Evolutionary conservation across 1,139 yeast genomes (phyloP), one percentile per base, ranked within the genome.

Genomic region (Nadsonia commutata): DNA sequence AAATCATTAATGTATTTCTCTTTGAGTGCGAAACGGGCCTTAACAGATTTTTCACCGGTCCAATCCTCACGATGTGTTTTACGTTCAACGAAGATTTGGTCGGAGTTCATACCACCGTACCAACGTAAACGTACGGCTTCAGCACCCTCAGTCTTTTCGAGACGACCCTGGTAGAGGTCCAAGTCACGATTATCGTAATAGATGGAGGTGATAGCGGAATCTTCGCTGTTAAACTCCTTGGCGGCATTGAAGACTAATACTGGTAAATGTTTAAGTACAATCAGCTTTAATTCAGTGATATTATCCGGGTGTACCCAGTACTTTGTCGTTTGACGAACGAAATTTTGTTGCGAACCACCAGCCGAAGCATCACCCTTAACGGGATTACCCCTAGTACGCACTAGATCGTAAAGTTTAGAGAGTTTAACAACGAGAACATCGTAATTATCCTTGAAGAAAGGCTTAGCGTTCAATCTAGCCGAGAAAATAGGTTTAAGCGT

Each of bases 251-350:
- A 90, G 36, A 90, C 98, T 52, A 90, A 72, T 31, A 90, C 98
- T 1, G 98, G 98, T 56, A 90, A 71, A 64, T 90, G 98, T 65
- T 90, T 88, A 60, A 90, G 72, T 51, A 90, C 80, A 52, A 86
- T 82, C 58, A 90, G 73, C 66, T 90, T 90, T 63, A 90, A 74
- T 65, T 90, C 98, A n/a, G 98, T 90, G 58, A 90, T 88, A 62
- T 90, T 90, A 64, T 90, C 98, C 8, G 96, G 96, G 60, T 90
- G 98, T 23, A 90, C 97, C 98, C 98, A 90, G 66, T 90, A 90
- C 59, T 90, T 90, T 18, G 98, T 90, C 18, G 98, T 90, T 65
- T 90, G 98, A 64, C 98, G 80, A 41, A 90, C 97, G 57, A 90
- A 90, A 67, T 90, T 93, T 63, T 93, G 98, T 68, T 88, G 97